Evolutionary conservation across 768 basidiomycete genomes (phyloP).

Genomic region (Hebeloma cylindrosporum): DNA sequence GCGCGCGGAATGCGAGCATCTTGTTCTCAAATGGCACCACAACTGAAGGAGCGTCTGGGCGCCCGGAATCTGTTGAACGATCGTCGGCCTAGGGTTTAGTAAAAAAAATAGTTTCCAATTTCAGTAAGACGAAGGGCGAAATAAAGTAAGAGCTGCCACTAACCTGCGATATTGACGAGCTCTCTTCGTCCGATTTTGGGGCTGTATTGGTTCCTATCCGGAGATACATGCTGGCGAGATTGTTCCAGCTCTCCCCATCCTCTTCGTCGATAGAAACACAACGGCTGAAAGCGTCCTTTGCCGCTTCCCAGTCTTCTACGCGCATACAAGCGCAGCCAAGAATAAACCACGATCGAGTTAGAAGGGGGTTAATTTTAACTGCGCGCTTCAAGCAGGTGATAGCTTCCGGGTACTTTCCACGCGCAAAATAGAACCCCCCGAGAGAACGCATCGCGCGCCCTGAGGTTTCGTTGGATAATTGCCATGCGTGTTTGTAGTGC

Average conservation of each 20-base stretch:
- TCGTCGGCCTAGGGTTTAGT: not conserved
- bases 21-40: slow-evolving; percentile 70
- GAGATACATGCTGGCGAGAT: slow-evolving; percentile 92
- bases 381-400: slow-evolving; percentile 69
- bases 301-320: slow-evolving; percentile 82
- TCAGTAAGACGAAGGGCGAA: not conserved
- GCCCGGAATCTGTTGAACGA: slow-evolving; percentile 8
- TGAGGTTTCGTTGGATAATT: slow-evolving; percentile 73
- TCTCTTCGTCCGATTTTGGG: slow-evolving; percentile 22
- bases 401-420: slow-evolving; percentile 60
- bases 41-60: slow-evolving; percentile 23
- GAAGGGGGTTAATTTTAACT: slow-evolving; percentile 85
- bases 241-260: slow-evolving; percentile 98
- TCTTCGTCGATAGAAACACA: slow-evolving; percentile 94
- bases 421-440: slow-evolving; percentile 79
- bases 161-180: slow-evolving; percentile 20
- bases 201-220: slow-evolving; percentile 58
- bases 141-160: slow-evolving; percentile 8
- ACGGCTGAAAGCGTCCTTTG: slow-evolving; percentile 77
- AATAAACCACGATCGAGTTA: slow-evolving; percentile 91
- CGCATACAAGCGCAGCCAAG: slow-evolving; percentile 90
- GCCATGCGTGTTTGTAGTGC: slow-evolving; percentile 87
- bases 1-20: slow-evolving; percentile 86
- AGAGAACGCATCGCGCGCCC: slow-evolving; percentile 91
- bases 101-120: slow-evolving; percentile 6